Evolutionary conservation across 2,329 filamentous ascomycete species (phyloP), one percentile per base, ranked within the genome.

Genomic region (Coniochaeta prunicola): DNA sequence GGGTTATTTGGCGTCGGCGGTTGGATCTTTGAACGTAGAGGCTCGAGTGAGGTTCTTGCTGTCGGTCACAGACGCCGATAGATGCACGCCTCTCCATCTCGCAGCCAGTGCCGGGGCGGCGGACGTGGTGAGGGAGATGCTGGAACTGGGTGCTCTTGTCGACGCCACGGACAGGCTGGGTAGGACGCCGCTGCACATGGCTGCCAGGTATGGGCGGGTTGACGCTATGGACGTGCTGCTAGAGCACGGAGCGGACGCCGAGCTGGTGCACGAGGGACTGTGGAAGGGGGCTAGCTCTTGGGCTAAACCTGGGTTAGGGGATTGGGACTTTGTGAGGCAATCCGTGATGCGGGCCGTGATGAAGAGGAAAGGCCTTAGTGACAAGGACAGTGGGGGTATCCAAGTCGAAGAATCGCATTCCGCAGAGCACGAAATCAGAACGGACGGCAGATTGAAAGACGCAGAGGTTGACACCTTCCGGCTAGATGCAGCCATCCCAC

Each of bases 41-140:
- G 33, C 36, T 33, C 10, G n/a, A 58, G 54, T 33, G 17, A 31
- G 56, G 58, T 31, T 38, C 36, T 53, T 63, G 31, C 55, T 63
- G 8, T 59, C 58, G 24, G 58, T 57, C n/a, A 40, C 57, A 45
- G 61, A 64, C 48, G 34, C 4, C 5, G 36, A 50, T 34, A 61
- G 63, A 4, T 57, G 61, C 40, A 65, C 63, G n/a, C 64, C 63
- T 8, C 60, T 66, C 8, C 64, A 66, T 45, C 12, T 66, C 31
- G 64, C 63, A 6, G 64, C 62, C 3, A 53, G 48, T 24, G 60
- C 53, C 4, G 59, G 59, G 12, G 56, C 56, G 4, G 36, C 56
- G 17, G 53, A 57, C 6, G 48, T 59, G 8, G 56, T 58, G 17
- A 17, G 34, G 21, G 56, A 53, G 40, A 60, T 64, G 21, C 50